phyloP scores from a whole-genome alignment of 371 early-diverging fungal species.

The Mucor sp. region DNA sequence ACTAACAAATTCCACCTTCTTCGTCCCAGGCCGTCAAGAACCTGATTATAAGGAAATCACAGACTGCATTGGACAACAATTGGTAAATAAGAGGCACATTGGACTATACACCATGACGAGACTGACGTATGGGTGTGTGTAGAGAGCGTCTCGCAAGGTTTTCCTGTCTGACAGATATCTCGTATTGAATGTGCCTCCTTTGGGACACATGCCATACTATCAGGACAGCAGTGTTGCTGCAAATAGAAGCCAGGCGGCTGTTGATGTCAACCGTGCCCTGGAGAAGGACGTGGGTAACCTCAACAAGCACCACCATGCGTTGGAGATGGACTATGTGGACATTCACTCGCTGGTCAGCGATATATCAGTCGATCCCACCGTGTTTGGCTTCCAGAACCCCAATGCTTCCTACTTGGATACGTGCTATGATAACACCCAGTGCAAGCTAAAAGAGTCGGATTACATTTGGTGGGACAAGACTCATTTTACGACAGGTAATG shows the following conservation, averaged over 20 bases:
- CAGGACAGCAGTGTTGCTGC: slow-evolving; percentile 4
- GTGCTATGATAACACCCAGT: slow-evolving; percentile 19
- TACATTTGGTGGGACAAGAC: slow-evolving; percentile 54
- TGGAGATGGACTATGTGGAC: slow-evolving; percentile 40
- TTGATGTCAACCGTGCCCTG: slow-evolving; percentile 32
- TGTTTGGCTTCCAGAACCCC: slow-evolving; percentile 36
- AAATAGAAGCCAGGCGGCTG: slow-evolving; percentile 27
- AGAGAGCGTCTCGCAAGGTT: slow-evolving; percentile 33
- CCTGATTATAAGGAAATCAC: slow-evolving; percentile 27
- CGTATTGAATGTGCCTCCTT: slow-evolving; percentile 43
- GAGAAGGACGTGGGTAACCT: slow-evolving; percentile 33
- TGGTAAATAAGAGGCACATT: slow-evolving; percentile 18
- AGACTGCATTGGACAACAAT: slow-evolving; percentile 36
- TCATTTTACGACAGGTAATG: slow-evolving; percentile 44
- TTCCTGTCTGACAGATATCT: slow-evolving; percentile 34
- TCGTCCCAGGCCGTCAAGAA: slow-evolving; percentile 6
- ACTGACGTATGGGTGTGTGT: background rate
- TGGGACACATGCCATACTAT: slow-evolving; percentile 46
- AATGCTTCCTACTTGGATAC: slow-evolving; percentile 29
- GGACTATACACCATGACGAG: too few species aligned
- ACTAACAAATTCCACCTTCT: background rate
- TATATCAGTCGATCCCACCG: slow-evolving; percentile 30
- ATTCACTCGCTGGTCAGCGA: slow-evolving; percentile 35
- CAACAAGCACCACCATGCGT: slow-evolving; percentile 41
- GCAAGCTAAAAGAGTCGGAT: slow-evolving; percentile 18